Evolutionary conservation across 495 filamentous ascomycete genomes (phyloP).

Genomic region (Penicillium riverlandense): DNA sequence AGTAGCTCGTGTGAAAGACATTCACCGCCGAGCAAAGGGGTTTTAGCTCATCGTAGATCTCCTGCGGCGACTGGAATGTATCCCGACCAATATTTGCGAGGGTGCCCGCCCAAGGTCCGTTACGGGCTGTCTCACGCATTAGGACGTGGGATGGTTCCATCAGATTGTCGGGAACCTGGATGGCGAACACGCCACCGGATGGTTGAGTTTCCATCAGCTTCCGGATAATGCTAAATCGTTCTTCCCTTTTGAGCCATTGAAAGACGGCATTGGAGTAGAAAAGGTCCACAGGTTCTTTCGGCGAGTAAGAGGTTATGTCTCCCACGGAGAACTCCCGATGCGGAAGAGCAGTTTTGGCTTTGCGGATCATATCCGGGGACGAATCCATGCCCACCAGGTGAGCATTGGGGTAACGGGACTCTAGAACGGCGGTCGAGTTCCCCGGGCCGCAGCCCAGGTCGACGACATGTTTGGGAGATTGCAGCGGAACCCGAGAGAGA

Average conservation of each 20-base stretch:
- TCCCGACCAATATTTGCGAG: constrained; percentile 35
- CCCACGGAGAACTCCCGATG: constrained; percentile 26
- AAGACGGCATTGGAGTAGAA: constrained; percentile 50
- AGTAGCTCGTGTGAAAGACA: constrained; percentile 47
- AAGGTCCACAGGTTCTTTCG: constrained; percentile 28
- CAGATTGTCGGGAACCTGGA: constrained; percentile 50
- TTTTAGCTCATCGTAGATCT: constrained; percentile 39
- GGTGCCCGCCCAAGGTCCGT: constrained; percentile 29
- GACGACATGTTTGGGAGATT: constrained; percentile 31
- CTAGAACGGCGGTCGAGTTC: constrained; percentile 42
- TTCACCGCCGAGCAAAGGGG: constrained; percentile 33
- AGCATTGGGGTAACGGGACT: constrained; percentile 35
- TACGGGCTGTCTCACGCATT: constrained; percentile 38
- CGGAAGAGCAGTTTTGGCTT: constrained; percentile 29
- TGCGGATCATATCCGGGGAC: constrained; percentile 44
- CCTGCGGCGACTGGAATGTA: constrained; percentile 33
- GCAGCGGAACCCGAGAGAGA: constrained; percentile 26
- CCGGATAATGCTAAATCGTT: constrained; percentile 35
- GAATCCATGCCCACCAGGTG: constrained; percentile 45
- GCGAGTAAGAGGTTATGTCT: constrained; percentile 31
- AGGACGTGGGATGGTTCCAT: constrained; percentile 37
- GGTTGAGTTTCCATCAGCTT: constrained; percentile 29
- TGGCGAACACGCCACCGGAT: constrained; percentile 40
- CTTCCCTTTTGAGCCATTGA: constrained; percentile 41
- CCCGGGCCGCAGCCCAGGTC: constrained; percentile 53